Percentiles rank a stretch among this genome's conserved stretches.
These are phyloP conservation scores for Pseudogymnoascus sp. DNA, from an alignment of 2,329 filamentous ascomycete species.

Conservation along the genomic window DNA sequence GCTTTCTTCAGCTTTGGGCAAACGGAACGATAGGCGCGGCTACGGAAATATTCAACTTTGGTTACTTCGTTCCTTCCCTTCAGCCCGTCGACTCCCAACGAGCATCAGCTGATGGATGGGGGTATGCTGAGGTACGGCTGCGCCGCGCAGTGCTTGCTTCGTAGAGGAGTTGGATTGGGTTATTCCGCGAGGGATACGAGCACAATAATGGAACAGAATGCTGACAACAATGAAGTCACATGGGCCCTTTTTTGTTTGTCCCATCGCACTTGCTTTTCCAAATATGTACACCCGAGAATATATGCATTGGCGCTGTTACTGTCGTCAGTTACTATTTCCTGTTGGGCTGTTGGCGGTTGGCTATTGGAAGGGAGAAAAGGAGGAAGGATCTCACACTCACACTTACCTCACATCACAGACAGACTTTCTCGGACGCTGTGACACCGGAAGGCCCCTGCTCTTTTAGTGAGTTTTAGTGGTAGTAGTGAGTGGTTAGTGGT, in stretches of 20 bases:
- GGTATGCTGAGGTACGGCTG: not conserved
- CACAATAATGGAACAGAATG: not conserved
- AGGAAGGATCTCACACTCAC: not conserved
- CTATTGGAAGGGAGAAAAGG: not conserved
- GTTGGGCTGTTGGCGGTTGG: not conserved
- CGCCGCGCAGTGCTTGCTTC: not conserved
- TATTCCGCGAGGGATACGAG: not conserved
- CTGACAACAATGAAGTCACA: not conserved
- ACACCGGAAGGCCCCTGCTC: not conserved
- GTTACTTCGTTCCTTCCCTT: not conserved
- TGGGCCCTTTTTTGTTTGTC: not conserved
- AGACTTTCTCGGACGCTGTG: not conserved
- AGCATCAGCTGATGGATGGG: not conserved
- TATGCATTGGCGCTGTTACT: not conserved
- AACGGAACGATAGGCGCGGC: conserved; percentile 2
- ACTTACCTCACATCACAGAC: not conserved
- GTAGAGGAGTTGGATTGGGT: not conserved
- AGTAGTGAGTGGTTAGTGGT: not conserved
- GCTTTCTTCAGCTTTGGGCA: not conserved
- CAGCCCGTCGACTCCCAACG: conserved; percentile 3
- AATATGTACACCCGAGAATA: not conserved
- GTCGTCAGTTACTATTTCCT: not conserved
- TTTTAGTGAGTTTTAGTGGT: not conserved
- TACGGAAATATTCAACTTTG: not conserved
- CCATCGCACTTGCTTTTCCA: not conserved